These are phyloP conservation scores for Gardenia jasminoides DNA, from an alignment of 257 asterid species.

Conservation along the genomic window DNA sequence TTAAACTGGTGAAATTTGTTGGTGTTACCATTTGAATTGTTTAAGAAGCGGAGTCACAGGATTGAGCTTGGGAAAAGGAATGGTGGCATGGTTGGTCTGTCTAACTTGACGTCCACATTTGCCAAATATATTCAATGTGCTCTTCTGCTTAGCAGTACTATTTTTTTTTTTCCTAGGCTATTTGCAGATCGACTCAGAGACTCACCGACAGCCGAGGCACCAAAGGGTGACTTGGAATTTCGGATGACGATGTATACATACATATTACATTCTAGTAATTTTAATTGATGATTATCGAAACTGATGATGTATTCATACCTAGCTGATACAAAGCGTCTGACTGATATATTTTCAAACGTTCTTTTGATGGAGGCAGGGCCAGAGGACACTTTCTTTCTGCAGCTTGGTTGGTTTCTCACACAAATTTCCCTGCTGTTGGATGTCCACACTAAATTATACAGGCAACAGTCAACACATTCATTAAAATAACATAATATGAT, in stretches of 20 bases:
- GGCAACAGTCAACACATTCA: too few species aligned
- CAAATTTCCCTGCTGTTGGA: not conserved
- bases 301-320: not conserved
- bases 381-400: not conserved
- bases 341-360: not conserved
- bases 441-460: too few species aligned
- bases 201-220: slow-evolving; percentile 12
- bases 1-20: not conserved
- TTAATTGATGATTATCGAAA: not conserved
- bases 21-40: not conserved
- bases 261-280: too few species aligned
- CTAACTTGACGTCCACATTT: slow-evolving; percentile 16
- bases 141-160: not conserved
- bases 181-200: not conserved
- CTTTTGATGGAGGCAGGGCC: not conserved
- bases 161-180: not conserved
- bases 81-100: not conserved
- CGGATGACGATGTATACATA: not conserved
- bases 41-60: not conserved
- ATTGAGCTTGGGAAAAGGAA: not conserved
- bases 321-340: not conserved
- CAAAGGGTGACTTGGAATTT: not conserved
- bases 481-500: too few species aligned
- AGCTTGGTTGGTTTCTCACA: not conserved
- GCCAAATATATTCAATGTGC: not conserved